These are phyloP conservation scores for Circinella minor DNA, from an alignment of 371 early-diverging fungal genomes.

Conservation along the genomic window DNA sequence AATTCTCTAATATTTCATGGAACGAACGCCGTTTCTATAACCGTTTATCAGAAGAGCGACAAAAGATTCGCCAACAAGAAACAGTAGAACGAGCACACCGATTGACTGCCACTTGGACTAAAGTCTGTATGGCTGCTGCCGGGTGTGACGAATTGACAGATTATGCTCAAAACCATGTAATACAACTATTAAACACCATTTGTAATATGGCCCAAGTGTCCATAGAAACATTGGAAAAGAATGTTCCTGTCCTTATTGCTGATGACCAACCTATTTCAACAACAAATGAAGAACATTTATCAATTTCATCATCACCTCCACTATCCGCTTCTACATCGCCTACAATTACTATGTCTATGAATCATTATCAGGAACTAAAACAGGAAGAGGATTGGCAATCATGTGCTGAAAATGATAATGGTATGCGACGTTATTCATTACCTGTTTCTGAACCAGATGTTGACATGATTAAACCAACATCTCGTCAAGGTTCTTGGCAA, in stretches of 20 bases:
- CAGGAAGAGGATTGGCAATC: not conserved
- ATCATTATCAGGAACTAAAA: no score
- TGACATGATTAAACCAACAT: not conserved
- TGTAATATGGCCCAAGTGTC: conserved; percentile 38
- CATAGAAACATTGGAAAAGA: conserved; percentile 8
- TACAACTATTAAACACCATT: conserved; percentile 39
- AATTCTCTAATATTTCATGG: conserved; percentile 62
- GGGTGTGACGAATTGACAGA: conserved; percentile 53
- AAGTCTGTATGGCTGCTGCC: conserved; percentile 44
- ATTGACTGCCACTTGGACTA: conserved; percentile 40
- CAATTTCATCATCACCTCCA: not conserved
- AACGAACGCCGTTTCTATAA: conserved; percentile 71
- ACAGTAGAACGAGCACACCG: conserved; percentile 53
- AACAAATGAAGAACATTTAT: not conserved
- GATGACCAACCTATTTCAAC: not conserved
- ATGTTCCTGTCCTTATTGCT: conserved; percentile 1
- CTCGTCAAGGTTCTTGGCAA: conserved; percentile 5
- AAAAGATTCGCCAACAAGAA: conserved; percentile 60
- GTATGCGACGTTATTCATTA: conserved; percentile 2
- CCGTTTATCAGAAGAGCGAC: conserved; percentile 64
- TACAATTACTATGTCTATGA: no score
- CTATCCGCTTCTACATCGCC: not conserved
- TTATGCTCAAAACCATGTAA: conserved; percentile 51
- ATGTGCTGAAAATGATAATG: not conserved
- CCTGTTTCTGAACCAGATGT: conserved; percentile 1